Evolutionary conservation across 306 rosid species (phyloP), one percentile per base, ranked within the genome.

Genomic region (Mimosa pudica): DNA sequence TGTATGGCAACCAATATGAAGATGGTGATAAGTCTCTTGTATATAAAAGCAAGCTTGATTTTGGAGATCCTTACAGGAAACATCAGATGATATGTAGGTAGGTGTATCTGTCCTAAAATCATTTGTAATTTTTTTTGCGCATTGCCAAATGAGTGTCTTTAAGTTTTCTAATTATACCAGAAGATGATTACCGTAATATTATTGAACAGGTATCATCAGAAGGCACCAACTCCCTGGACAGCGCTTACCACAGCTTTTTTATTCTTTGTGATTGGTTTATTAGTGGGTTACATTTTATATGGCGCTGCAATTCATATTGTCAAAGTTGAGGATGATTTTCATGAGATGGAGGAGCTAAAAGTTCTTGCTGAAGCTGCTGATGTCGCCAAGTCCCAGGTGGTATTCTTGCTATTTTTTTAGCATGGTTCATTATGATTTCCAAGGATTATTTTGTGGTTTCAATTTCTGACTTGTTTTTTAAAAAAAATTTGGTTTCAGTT

Each of bases 81-180:
- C 99, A 96, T 85, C 80, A 81, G 82, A 96, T 96, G 99, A 88
- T 93, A 77, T 96, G 99, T 85, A 91, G 99, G 99, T 93, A 84
- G 77, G 90, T 83, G 77, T 71, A 41, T 73, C 84, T 70, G 14
- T 16, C 77, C 61, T 70, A 67, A 63, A 52, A 46, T 74, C 74
- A 65, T 62, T 74, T 77, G 60, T 54, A 13, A 7, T 47, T 68
- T 5, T 68, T 5, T 12, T 8, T 60, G 30, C n/a, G 13, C 17
- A 24, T 24, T 6, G 12, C 36, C 30, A 10, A 68, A 41, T 67
- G 41, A 67, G 52, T 18, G 62, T 73, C 62, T 80, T 83, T 66
- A 20, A 57, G 30, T 24, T 57, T 5, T 83, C 6, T 58, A 24
- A 24, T 24, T 77, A 54, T 77, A 35, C 80, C 52, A 52, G 63